Conservation (phyloP, 225 moss, liverwort and hornwort species). For the Polytrichum formosum region DNA sequence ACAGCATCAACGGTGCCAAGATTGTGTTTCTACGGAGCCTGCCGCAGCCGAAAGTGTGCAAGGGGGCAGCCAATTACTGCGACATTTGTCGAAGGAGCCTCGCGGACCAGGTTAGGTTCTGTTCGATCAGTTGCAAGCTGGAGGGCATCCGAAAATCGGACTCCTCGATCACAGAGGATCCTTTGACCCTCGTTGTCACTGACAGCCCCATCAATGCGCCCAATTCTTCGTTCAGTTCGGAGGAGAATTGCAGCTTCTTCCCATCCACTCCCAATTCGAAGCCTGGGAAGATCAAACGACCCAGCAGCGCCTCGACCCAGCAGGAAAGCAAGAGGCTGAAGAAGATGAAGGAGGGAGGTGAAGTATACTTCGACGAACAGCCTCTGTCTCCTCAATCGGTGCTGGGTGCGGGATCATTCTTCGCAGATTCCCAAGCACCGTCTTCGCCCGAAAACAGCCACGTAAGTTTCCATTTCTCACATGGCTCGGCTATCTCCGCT, state of each 20-base stretch:
- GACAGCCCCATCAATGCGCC: not conserved
- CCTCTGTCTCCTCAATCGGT: not conserved
- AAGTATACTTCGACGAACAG: not conserved
- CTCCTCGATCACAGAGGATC: not conserved
- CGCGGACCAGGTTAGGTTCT: slow-evolving; percentile 10
- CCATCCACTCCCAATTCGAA: not conserved
- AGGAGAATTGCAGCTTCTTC: not conserved
- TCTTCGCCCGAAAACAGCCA: not conserved
- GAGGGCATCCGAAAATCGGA: not conserved
- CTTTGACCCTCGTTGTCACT: not conserved
- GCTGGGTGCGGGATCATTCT: not conserved
- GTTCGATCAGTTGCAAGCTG: slow-evolving; percentile 13
- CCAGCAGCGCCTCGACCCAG: too few species aligned
- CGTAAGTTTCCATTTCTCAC: not conserved
- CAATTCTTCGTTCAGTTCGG: not conserved
- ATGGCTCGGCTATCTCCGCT: not conserved
- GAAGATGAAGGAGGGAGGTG: not conserved
- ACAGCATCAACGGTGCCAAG: slow-evolving; percentile 15
- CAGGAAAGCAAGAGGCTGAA: not conserved
- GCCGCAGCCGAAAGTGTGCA: slow-evolving; percentile 4
- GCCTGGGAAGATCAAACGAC: not conserved
- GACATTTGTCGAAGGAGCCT: slow-evolving; percentile 6
- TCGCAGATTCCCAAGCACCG: not conserved
- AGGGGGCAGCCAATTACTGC: slow-evolving; percentile 9
- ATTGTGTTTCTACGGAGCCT: slow-evolving; percentile 12